phyloP scores from a whole-genome alignment of 1,284 basidiomycete species.

The Ustilago xerochloae region DNA sequence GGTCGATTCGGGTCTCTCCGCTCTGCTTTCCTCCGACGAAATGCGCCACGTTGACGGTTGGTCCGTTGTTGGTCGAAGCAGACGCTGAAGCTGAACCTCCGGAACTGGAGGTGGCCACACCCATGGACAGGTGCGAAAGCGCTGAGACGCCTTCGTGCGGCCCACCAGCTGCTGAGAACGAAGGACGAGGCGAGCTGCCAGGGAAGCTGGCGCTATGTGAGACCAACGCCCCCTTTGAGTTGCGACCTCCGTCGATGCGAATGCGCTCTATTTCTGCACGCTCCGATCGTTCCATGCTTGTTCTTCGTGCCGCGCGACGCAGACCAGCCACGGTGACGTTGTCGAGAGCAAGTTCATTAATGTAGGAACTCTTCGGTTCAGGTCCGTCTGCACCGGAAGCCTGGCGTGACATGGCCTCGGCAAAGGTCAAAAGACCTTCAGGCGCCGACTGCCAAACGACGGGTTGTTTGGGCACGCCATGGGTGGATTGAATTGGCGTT shows the following conservation, averaged over 20 bases:
- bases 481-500: constrained; percentile 46
- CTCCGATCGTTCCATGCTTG: constrained; percentile 44
- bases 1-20: constrained; percentile 53
- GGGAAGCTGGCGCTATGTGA: constrained; percentile 52
- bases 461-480: constrained; percentile 20
- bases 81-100: constrained; percentile 23
- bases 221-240: constrained; percentile 17
- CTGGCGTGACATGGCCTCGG: constrained; percentile 37
- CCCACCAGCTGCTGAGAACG: constrained; percentile 29
- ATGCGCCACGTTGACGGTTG: constrained; percentile 47
- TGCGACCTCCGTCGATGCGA: constrained; percentile 14
- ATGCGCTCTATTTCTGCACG: constrained; percentile 16
- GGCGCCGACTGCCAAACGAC: constrained; percentile 50
- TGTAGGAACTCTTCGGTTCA: constrained; percentile 5
- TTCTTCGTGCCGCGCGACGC: constrained; percentile 52
- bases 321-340: constrained; percentile 51
- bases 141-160: constrained; percentile 38
- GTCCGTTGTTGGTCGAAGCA: constrained; percentile 39
- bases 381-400: constrained; percentile 16
- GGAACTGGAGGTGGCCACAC: constrained; percentile 2
- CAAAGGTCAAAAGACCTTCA: constrained; percentile 35
- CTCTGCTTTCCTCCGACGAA: constrained; percentile 39
- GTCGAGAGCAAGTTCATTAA: constrained; percentile 27
- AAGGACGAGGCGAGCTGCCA: constrained; percentile 37
- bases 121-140: constrained; percentile 29